Conservation (phyloP, 1,284 basidiomycete species). For the Ustilago xerochloae region DNA sequence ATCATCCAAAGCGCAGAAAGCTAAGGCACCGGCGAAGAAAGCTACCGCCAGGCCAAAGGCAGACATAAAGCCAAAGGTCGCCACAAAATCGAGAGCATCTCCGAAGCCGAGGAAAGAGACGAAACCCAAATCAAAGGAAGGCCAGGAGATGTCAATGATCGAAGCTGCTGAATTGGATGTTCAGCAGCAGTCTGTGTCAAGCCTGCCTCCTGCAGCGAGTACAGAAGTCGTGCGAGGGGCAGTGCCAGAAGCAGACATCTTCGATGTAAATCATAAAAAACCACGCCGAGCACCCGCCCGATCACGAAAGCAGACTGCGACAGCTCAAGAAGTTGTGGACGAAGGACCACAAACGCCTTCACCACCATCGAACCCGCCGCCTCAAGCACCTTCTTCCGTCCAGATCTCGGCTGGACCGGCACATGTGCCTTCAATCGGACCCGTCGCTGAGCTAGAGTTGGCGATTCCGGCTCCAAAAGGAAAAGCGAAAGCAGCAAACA, state of each 20-base stretch:
- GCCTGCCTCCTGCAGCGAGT: not conserved
- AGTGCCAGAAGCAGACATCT: not conserved
- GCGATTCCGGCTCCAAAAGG: not conserved
- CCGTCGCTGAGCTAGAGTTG: not conserved
- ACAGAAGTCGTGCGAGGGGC: not conserved
- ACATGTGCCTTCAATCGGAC: not conserved
- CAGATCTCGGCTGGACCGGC: not conserved
- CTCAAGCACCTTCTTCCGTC: not conserved
- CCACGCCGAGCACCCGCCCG: slow-evolving; percentile 1
- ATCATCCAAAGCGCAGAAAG: not conserved
- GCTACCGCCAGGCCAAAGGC: slow-evolving; percentile 2
- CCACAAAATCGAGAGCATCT: slow-evolving; percentile 6
- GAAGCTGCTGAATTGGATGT: not conserved
- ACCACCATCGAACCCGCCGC: not conserved
- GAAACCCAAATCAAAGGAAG: slow-evolving; percentile 8
- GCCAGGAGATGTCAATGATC: not conserved
- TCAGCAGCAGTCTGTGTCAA: not conserved
- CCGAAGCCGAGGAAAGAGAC: slow-evolving; percentile 17
- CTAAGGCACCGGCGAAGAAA: not conserved
- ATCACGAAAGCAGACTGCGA: slow-evolving; percentile 9
- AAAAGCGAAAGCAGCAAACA: slow-evolving; percentile 4
- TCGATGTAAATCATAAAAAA: not conserved
- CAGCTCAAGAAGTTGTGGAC: not conserved
- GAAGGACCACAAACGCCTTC: not conserved
- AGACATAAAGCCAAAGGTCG: not conserved